Percentiles rank a stretch among this genome's conserved stretches.
phyloP scores from a whole-genome alignment of 352 stramenopile species.

The Pythium guiyangense region DNA sequence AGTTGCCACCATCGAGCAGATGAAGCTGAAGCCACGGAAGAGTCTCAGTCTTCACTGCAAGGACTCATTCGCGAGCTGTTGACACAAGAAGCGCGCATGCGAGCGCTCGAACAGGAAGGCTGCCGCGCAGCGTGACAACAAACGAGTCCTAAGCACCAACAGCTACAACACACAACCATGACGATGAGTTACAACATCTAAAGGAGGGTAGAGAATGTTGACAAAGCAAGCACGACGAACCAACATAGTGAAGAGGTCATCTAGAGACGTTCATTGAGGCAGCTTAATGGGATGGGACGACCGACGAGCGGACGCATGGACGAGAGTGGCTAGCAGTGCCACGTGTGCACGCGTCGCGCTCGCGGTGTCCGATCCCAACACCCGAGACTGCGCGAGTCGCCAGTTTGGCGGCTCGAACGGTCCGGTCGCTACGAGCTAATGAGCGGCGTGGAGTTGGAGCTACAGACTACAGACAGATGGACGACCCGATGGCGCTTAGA shows the following conservation, averaged over 20 bases:
- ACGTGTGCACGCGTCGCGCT: constrained; percentile 30
- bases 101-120: background rate
- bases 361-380: constrained; percentile 14
- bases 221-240: too few species aligned
- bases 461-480: constrained; percentile 23
- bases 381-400: constrained; percentile 24
- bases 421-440: constrained; percentile 13
- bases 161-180: too few species aligned
- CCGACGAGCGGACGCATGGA: constrained; percentile 27
- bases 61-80: background rate
- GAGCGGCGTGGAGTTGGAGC: background rate
- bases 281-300: constrained; percentile 22
- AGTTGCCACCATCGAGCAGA: background rate
- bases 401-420: constrained; percentile 15
- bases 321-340: constrained; percentile 26
- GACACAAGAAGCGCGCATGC: constrained; percentile 4
- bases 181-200: background rate
- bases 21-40: background rate
- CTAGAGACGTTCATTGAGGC: constrained; percentile 16
- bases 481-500: constrained; percentile 33
- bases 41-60: background rate
- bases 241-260: constrained; percentile 11
- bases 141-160: background rate
- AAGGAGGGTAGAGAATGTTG: background rate
- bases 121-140: background rate